These are phyloP conservation scores for Ailanthus altissimus DNA, from an alignment of 345 rosid species.

Conservation along the genomic window DNA sequence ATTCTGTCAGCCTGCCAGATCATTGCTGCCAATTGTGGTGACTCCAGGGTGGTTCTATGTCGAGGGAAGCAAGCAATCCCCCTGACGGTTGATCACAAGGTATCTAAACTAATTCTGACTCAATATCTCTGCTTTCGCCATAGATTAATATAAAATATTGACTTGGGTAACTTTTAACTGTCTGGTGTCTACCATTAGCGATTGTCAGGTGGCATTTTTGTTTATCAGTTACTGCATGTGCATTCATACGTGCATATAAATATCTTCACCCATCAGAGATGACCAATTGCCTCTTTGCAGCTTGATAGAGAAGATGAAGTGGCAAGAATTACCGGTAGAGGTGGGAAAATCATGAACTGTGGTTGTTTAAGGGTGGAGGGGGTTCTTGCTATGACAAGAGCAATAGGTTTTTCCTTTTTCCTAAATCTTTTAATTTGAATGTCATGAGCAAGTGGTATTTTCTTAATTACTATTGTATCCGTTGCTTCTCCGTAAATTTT, in stretches of 20 bases:
- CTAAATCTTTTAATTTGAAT: background rate
- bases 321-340: constrained; percentile 11
- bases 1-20: constrained; percentile 25
- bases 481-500: background rate
- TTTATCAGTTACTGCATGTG: background rate
- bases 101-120: constrained; percentile 1
- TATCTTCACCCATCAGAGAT: background rate
- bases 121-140: background rate
- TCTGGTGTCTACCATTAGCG: background rate
- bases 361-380: constrained; percentile 27
- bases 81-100: constrained; percentile 26
- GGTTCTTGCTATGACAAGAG: constrained; percentile 23
- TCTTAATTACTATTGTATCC: background rate
- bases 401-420: constrained; percentile 22
- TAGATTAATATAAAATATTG: background rate
- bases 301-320: constrained; percentile 19
- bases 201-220: background rate
- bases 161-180: background rate
- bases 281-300: constrained; percentile 5
- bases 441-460: background rate
- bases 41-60: constrained; percentile 23
- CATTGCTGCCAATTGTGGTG: constrained; percentile 25
- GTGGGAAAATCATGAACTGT: constrained; percentile 9
- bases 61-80: constrained; percentile 23
- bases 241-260: too few relatives aligned